A percentile compares a stretch with the other conserved stretches of the same genome.
phyloP scores from a whole-genome alignment of 768 basidiomycete genomes.

The Rhodotorula diobovata region DNA sequence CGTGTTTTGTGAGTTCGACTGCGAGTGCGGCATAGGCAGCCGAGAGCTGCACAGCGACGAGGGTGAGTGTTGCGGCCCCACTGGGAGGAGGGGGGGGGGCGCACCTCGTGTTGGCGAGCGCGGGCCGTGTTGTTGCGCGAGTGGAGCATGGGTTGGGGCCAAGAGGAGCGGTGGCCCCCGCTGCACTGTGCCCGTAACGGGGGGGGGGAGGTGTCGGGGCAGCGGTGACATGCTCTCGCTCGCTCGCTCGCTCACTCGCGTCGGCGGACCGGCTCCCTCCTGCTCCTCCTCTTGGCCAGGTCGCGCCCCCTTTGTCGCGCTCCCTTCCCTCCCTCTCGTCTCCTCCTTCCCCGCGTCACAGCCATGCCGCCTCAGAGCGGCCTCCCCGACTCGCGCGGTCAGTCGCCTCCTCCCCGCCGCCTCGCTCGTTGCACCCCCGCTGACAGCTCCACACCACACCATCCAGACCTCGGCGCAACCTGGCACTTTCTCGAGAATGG shows the following conservation, averaged over 20 bases:
- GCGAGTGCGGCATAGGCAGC: slow-evolving; percentile 49
- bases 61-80: neutral
- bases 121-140: neutral
- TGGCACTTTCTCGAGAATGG: slow-evolving; percentile 81
- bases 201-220: too few relatives aligned
- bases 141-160: neutral
- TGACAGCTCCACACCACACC: neutral
- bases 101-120: neutral
- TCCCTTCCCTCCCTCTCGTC: neutral
- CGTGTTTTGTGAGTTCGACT: slow-evolving; percentile 47
- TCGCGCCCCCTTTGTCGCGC: neutral
- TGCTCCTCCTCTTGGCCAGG: too few relatives aligned
- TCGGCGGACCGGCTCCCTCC: too few relatives aligned
- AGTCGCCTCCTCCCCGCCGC: too few relatives aligned
- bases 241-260: too few relatives aligned
- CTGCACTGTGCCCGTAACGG: too few relatives aligned
- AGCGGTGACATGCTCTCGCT: too few relatives aligned
- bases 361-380: neutral
- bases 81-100: too few relatives aligned
- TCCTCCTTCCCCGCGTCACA: neutral
- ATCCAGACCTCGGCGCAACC: slow-evolving; percentile 66
- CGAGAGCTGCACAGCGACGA: slow-evolving; percentile 42
- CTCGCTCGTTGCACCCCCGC: neutral
- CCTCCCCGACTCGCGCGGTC: slow-evolving; percentile 2
- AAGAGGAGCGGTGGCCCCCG: too few relatives aligned